Base-by-base conservation (phyloP, 163 green algal genomes). In the Scenedesmus sp. region DNA sequence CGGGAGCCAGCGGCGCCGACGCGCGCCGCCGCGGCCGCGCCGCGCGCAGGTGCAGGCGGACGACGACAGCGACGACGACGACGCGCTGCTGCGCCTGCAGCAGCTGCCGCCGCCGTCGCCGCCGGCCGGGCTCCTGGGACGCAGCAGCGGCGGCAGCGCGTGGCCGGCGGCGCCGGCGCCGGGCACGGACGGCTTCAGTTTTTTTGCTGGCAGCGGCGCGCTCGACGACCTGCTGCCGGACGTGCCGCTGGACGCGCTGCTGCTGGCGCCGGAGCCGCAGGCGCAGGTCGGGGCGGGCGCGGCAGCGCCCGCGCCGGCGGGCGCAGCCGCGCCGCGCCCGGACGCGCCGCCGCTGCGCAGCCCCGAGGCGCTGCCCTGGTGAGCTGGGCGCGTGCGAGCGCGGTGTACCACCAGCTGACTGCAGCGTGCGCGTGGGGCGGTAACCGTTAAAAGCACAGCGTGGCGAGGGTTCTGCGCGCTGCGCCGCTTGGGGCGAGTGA, bases 201-300 rank as follows among this genome's bases (percentile, higher is more conserved):
- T n/a, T n/a, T n/a, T n/a, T n/a, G n/a, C n/a, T n/a, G n/a, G n/a
- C n/a, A n/a, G n/a, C n/a, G n/a, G n/a, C n/a, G n/a, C n/a, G n/a
- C n/a, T n/a, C n/a, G 54, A 29, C 2, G 24, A 67, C 33, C 36
- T 77, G 24, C 69, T 77, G 69, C 69, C 69, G 54, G 69, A 77
- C 47, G n/a, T 67, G 20, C 34, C 36, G 50, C 51, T 66, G 69
- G 39, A 47, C 10, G 7, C 39, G 10, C 7, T 47, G 39, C 39
- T 47, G 39, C 7, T 47, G 39, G 39, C 6, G 39, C 39, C 39
- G 10, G 39, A 6, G 10, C 39, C 6, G 39, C 39, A 47, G 39
- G 39, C 39, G 39, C 10, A 6, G 39, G 39, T 6, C 39, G n/a
- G n/a, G 39, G 39, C 39, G 39, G 39, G 10, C 7, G 10, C 39